These are phyloP conservation scores for Daldinia sp. DNA, from an alignment of 2,329 filamentous ascomycete species.

Conservation along the genomic window DNA sequence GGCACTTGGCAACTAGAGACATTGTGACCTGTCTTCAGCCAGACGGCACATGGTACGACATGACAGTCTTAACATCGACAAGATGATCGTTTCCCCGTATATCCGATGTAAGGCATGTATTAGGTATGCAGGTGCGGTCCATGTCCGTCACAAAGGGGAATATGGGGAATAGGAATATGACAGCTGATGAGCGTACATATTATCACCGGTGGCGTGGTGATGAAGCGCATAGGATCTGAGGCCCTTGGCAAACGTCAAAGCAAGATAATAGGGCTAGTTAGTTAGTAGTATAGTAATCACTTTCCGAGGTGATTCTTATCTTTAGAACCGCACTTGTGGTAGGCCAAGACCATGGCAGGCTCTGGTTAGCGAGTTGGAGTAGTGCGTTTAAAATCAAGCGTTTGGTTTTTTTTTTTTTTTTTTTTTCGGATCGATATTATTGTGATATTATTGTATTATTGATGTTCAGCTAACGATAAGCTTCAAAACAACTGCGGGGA, in stretches of 20 bases:
- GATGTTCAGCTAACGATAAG: slow-evolving; percentile 30
- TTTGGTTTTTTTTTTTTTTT: background rate
- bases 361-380: slow-evolving; percentile 25
- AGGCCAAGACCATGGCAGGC: slow-evolving; percentile 8
- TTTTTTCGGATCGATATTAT: background rate
- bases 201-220: slow-evolving; percentile 21
- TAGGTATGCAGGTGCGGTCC: slow-evolving; percentile 20
- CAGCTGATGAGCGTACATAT: slow-evolving; percentile 22
- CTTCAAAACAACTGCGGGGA: slow-evolving; percentile 15
- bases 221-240: slow-evolving; percentile 32
- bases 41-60: slow-evolving; percentile 29
- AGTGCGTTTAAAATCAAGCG: slow-evolving; percentile 8
- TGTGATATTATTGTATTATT: slow-evolving; percentile 7
- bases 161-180: slow-evolving; percentile 10
- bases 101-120: slow-evolving; percentile 11
- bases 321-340: slow-evolving; percentile 8
- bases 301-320: slow-evolving; percentile 27
- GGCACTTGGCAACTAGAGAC: slow-evolving; percentile 25
- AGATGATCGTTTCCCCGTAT: slow-evolving; percentile 19
- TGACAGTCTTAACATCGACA: slow-evolving; percentile 19
- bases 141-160: slow-evolving; percentile 6
- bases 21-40: slow-evolving; percentile 27
- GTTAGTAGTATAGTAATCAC: slow-evolving; percentile 38
- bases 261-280: slow-evolving; percentile 3
- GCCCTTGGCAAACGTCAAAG: slow-evolving; percentile 28